phyloP scores from a whole-genome alignment of 352 stramenopile species.

The Phytopythium delawarense region DNA sequence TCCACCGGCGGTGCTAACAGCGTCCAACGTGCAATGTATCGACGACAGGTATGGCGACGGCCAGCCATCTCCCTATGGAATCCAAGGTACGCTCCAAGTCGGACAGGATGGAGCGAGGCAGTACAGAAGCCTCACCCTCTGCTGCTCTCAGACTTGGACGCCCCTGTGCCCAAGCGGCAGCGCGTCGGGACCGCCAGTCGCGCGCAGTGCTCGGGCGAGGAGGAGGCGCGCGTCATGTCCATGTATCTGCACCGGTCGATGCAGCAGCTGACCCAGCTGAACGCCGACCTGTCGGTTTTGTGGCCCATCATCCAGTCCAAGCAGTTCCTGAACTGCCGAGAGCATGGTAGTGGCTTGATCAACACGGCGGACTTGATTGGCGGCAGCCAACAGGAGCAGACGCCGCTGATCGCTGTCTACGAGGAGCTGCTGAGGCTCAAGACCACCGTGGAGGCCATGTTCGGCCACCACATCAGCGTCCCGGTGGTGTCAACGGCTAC shows the following conservation, averaged over 20 bases:
- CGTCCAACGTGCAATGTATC: not conserved
- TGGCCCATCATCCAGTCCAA: conserved; percentile 12
- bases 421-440: conserved; percentile 16
- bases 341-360: not conserved
- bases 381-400: not conserved
- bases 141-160: not conserved
- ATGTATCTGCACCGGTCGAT: conserved; percentile 12
- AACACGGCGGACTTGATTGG: not conserved
- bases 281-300: conserved; percentile 9
- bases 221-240: conserved; percentile 9
- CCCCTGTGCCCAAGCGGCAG: not conserved
- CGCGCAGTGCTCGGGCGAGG: not conserved
- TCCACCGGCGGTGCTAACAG: not conserved
- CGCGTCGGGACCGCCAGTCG: not conserved
- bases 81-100: not conserved
- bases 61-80: not conserved
- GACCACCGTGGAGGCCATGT: conserved; percentile 8
- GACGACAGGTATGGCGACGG: not conserved
- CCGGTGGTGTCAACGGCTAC: not conserved
- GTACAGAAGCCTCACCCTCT: not conserved
- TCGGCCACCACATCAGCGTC: not conserved
- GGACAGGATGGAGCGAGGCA: not conserved
- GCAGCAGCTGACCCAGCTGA: conserved; percentile 11
- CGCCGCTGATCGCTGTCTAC: not conserved
- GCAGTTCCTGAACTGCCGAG: not conserved